Evolutionary conservation across 2,329 filamentous ascomycete species (phyloP).

Genomic region (Parascedosporium putredinis): DNA sequence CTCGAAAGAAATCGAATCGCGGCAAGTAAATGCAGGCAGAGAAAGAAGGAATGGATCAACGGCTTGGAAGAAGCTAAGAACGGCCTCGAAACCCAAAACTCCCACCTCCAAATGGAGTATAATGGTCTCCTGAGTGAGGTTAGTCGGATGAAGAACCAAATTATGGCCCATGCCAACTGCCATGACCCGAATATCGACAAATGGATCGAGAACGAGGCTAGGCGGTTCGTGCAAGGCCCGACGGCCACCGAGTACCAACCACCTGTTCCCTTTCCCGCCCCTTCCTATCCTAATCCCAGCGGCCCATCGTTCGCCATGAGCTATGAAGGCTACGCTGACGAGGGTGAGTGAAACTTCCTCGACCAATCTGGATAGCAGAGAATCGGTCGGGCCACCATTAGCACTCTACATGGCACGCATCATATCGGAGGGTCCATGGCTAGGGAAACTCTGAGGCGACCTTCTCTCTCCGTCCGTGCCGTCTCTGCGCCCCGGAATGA

Average conservation of each 20-base stretch:
- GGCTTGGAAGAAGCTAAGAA: conserved; percentile 36
- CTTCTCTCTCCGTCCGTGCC: no score
- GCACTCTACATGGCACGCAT: no score
- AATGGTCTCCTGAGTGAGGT: conserved; percentile 32
- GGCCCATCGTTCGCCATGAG: conserved; percentile 1
- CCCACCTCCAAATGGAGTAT: conserved; percentile 31
- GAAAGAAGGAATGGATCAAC: conserved; percentile 45
- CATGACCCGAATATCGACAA: conserved; percentile 41
- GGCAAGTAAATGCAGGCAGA: conserved; percentile 64
- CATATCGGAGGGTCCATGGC: no score
- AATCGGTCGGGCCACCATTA: not conserved
- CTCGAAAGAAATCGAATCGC: conserved; percentile 63
- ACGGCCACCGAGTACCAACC: not conserved
- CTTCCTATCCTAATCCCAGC: not conserved
- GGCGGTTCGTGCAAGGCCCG: conserved; percentile 29
- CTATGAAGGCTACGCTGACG: conserved; percentile 3
- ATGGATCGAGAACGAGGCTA: conserved; percentile 43
- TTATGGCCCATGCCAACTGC: conserved; percentile 43
- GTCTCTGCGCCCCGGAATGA: no score
- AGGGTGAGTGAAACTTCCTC: conserved; percentile 5
- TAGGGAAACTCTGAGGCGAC: no score
- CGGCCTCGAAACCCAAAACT: conserved; percentile 33
- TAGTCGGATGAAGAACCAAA: conserved; percentile 34
- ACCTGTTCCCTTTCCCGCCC: not conserved
- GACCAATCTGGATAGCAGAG: not conserved